Evolutionary conservation across 352 stramenopile species (phyloP).

Genomic region (Pythium aphanidermatum): DNA sequence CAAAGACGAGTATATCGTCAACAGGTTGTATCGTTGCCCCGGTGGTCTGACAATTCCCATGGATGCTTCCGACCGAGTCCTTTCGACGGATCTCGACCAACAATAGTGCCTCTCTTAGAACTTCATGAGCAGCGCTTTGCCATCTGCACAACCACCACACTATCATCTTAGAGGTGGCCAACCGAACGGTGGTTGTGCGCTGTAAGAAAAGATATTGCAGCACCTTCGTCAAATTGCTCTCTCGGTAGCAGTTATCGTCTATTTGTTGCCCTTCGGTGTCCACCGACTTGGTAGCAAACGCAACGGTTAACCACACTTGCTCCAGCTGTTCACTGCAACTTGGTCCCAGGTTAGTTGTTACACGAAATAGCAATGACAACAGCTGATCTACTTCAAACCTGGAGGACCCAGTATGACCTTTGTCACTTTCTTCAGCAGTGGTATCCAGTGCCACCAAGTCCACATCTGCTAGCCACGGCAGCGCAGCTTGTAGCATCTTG

Average conservation of each 20-base stretch:
- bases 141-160: conserved; percentile 66
- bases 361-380: conserved; percentile 42
- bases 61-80: conserved; percentile 1
- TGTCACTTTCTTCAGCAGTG: neutral
- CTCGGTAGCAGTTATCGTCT: neutral
- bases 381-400: conserved; percentile 19
- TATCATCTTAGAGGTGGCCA: conserved; percentile 44
- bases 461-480: conserved; percentile 56
- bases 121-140: conserved; percentile 42
- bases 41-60: no score
- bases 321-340: conserved; percentile 51
- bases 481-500: conserved; percentile 41
- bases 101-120: conserved; percentile 24
- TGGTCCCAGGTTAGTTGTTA: conserved; percentile 34
- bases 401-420: conserved; percentile 1
- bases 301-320: conserved; percentile 57
- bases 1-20: conserved; percentile 25
- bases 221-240: conserved; percentile 20
- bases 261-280: neutral
- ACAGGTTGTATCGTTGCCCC: conserved; percentile 17
- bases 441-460: conserved; percentile 5
- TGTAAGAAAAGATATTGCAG: conserved; percentile 52
- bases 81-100: conserved; percentile 12
- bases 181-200: conserved; percentile 20
- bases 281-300: conserved; percentile 21